Percentiles rank a stretch among this genome's conserved stretches.
phyloP scores from a whole-genome alignment of 345 rosid genomes.

The Pistacia vera region DNA sequence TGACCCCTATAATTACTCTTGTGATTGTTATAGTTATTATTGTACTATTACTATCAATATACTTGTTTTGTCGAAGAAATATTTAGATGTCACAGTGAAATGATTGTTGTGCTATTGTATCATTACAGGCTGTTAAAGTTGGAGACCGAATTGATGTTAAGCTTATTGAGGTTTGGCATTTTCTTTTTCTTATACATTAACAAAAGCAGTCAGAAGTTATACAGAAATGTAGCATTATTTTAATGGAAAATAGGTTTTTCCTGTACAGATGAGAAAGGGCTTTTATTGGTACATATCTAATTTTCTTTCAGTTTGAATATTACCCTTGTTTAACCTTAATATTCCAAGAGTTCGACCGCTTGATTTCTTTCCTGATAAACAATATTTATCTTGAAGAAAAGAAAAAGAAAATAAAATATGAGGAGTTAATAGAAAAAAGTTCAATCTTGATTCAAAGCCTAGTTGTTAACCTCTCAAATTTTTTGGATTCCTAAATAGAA shows the following conservation, averaged over 20 bases:
- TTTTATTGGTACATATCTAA: neutral
- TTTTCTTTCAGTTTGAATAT: neutral
- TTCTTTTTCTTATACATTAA: constrained; percentile 10
- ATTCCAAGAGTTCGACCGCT: neutral
- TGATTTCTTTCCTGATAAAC: neutral
- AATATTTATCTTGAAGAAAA: neutral
- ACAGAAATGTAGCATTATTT: neutral
- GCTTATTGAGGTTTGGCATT: constrained; percentile 76
- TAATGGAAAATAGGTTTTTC: neutral
- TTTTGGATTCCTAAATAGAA: neutral
- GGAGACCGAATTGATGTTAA: constrained; percentile 95
- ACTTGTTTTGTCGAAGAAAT: neutral
- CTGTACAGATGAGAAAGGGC: neutral
- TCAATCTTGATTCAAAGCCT: neutral
- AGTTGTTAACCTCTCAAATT: neutral
- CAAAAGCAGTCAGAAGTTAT: neutral
- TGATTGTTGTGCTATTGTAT: constrained; percentile 17
- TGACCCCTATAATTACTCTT: neutral
- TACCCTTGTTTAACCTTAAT: neutral
- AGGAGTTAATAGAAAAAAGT: neutral
- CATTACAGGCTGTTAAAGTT: constrained; percentile 71
- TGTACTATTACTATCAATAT: neutral
- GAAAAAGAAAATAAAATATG: neutral
- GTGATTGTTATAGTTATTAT: neutral
- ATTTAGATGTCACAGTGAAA: neutral